Conservation (phyloP, 1,284 basidiomycete genomes). For the Apiotrichum mycotoxinovorans region DNA sequence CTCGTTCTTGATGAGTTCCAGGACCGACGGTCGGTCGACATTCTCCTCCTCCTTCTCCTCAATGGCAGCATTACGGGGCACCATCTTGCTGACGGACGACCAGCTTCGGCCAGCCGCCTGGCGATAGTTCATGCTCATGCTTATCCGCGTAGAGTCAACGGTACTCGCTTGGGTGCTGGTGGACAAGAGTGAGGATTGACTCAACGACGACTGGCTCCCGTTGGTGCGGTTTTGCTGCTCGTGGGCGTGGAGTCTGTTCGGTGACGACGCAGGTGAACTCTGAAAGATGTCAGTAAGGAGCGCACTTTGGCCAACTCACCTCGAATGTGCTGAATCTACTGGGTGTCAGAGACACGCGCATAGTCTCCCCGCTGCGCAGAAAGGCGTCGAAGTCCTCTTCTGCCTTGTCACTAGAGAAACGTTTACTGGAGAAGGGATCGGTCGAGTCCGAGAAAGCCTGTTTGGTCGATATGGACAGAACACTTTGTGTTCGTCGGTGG, state of each 20-base stretch:
- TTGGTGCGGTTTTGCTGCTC: background rate
- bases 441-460: conserved; percentile 15
- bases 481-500: conserved; percentile 30
- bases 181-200: conserved; percentile 17
- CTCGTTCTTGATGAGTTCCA: conserved; percentile 11
- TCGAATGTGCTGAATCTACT: conserved; percentile 85
- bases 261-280: conserved; percentile 10
- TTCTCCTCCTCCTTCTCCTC: conserved; percentile 37
- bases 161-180: conserved; percentile 12
- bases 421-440: background rate
- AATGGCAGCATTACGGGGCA: conserved; percentile 32
- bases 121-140: conserved; percentile 8
- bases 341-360: conserved; percentile 93
- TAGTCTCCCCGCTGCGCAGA: conserved; percentile 77
- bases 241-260: background rate
- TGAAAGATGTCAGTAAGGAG: background rate
- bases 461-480: conserved; percentile 28
- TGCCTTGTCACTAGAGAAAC: conserved; percentile 22
- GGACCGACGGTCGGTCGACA: background rate
- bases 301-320: conserved; percentile 53
- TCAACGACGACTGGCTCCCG: conserved; percentile 9
- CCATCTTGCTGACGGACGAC: conserved; percentile 8
- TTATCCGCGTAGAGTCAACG: conserved; percentile 4
- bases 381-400: conserved; percentile 80
- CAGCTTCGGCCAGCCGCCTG: conserved; percentile 13